A percentile compares a stretch with the other conserved stretches of the same genome.
Evolutionary conservation across 2,329 filamentous ascomycete species (phyloP).

Genomic region (Cladosporium sp.): DNA sequence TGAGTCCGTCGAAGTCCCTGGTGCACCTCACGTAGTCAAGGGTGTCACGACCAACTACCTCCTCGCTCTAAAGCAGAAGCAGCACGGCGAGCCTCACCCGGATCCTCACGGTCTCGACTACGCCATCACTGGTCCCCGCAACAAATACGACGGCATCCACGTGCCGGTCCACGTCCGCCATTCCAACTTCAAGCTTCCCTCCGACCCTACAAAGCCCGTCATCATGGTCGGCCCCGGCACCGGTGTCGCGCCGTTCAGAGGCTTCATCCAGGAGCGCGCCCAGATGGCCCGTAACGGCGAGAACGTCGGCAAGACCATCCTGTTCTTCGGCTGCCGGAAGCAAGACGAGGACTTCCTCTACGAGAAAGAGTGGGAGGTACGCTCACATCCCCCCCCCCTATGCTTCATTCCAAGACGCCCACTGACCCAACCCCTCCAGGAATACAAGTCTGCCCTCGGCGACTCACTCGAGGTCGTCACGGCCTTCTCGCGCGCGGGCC

Average conservation of each 20-base stretch:
- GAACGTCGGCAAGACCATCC: conserved; percentile 75
- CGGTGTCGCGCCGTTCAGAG: conserved; percentile 92
- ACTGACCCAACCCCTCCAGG: conserved; percentile 42
- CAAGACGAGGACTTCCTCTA: conserved; percentile 88
- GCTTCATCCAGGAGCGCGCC: conserved; percentile 88
- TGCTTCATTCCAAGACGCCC: neutral
- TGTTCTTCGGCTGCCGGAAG: conserved; percentile 95
- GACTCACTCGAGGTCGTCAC: conserved; percentile 87
- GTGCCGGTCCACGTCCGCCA: conserved; percentile 93
- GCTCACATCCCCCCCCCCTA: conserved; percentile 30
- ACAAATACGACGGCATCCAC: conserved; percentile 95
- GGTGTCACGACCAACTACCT: conserved; percentile 98
- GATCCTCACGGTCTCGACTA: conserved; percentile 81
- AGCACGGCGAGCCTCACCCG: conserved; percentile 77
- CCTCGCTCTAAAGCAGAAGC: conserved; percentile 90
- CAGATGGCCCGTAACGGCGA: conserved; percentile 73
- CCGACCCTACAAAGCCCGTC: conserved; percentile 85
- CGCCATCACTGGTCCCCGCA: conserved; percentile 78
- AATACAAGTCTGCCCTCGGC: conserved; percentile 75
- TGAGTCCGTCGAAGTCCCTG: conserved; percentile 72
- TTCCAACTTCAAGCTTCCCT: conserved; percentile 98
- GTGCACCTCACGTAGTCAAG: conserved; percentile 72
- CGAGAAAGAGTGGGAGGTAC: conserved; percentile 83
- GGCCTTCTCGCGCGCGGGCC: conserved; percentile 84
- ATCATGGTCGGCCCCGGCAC: conserved; percentile 97